Base-by-base conservation (phyloP, 805 yeast species). In the Priceomyces medius region DNA sequence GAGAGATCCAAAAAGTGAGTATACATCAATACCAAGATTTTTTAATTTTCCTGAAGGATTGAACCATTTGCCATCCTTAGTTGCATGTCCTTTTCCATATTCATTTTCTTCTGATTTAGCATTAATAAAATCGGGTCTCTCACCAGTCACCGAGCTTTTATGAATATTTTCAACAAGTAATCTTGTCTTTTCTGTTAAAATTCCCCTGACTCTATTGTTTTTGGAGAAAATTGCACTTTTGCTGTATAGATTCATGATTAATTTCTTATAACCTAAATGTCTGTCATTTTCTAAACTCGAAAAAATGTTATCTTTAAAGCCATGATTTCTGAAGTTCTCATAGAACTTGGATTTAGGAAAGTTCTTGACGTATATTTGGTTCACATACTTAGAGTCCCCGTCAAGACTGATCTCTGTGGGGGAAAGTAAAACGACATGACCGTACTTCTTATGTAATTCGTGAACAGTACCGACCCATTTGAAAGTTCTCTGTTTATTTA, bases 331-430 rank as follows among this genome's bases (percentile, higher is more conserved):
- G 55, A 81, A 83, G 44, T 81, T 78, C 13, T 71, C 73, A 54
- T 83, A 83, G 58, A 81, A 83, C 4, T 55, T 44, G 0, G 80
- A 61, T 66, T 84, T 70, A 64, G 85, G 73, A 64, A 73, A 65
- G 64, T 83, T 64, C 44, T 68, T 71, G 40, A 76, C 59, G 55
- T 84, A 85, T 16, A 84, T 72, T 32, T 78, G 79, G 48, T 73
- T 75, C 31, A 81, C 48, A 45, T 66, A 75, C 35, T 68, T 69
- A 3, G 69, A 53, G 38, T 81, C 79, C 1, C 70, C 74, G 34
- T 76, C 68, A 34, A 83, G 72, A 37, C 84, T 80, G 14, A 84
- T 64, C 49, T 82, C 88, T 18, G 64, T 59, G 2, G 89, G 88
- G 1, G 80, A 71, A 10, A 84, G 58, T 17, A 84, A 64, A 4